Conservation (phyloP, 2,329 filamentous ascomycete genomes). For the Berkeleyomyces rouxiae region DNA sequence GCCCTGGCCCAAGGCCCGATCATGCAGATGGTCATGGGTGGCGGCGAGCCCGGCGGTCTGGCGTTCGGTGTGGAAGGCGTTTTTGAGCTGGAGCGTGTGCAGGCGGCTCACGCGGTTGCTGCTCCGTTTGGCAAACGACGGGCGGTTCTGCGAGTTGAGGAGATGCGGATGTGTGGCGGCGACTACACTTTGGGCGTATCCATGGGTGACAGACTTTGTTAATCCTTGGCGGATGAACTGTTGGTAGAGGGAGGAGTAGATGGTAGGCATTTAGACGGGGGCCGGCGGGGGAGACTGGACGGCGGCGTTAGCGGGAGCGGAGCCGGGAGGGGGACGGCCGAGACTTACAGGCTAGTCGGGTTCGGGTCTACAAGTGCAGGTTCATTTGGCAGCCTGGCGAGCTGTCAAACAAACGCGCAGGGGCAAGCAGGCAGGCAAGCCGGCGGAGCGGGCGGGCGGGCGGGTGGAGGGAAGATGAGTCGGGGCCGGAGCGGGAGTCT, state of each 20-base stretch:
- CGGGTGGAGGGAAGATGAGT: conserved; percentile 15
- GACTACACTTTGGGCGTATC: conserved; percentile 94
- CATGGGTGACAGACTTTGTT: conserved; percentile 84
- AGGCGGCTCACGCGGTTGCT: conserved; percentile 38
- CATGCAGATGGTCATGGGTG: conserved; percentile 36
- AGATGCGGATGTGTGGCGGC: conserved; percentile 71
- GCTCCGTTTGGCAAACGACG: conserved; percentile 43
- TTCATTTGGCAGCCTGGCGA: conserved; percentile 83
- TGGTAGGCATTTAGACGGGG: conserved; percentile 72
- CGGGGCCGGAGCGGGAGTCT: conserved; percentile 14
- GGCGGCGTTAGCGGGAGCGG: conserved; percentile 8
- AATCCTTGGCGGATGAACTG: conserved; percentile 94
- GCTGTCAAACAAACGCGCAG: conserved; percentile 89
- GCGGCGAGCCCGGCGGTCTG: conserved; percentile 31
- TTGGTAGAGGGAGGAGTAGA: conserved; percentile 51
- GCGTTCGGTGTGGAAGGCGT: conserved; percentile 52
- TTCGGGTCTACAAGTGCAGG: conserved; percentile 58
- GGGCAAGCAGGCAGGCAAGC: conserved; percentile 13
- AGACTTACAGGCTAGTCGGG: conserved; percentile 30
- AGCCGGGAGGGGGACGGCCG: neutral
- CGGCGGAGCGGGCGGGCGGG: neutral
- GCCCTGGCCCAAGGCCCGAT: conserved; percentile 30
- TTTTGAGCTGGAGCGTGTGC: conserved; percentile 46
- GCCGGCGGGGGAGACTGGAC: conserved; percentile 35
- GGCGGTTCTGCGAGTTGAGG: conserved; percentile 56